Base-by-base conservation (phyloP, 805 yeast species). In the Candida golubevii region DNA sequence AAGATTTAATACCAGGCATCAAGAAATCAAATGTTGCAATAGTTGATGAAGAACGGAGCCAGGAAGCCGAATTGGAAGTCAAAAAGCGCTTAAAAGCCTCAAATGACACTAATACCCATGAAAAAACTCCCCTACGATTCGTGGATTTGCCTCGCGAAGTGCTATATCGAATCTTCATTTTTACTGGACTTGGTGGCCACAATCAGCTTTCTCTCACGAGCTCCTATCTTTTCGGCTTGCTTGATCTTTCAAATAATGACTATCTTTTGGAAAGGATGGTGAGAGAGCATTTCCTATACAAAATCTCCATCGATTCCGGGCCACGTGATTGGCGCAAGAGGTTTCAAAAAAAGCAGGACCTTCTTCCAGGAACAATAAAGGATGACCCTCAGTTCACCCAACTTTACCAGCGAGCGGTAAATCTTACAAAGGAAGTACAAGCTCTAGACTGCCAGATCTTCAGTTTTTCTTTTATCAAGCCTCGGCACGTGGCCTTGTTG, bases 61-160 rank as follows among this genome's bases (percentile, higher is more conserved):
- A 18, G 5, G 23, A 18, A 18, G 23, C 5, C 3, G 23, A 18
- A 3, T 18, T 18, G 23, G 23, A 18, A 18, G 23, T 18, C 3
- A 18, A 18, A 18, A 5, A 18, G 23, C 23, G 23, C 5, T 5
- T 18, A 5, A 18, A 18, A 18, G 23, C 23, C 23, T 18, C 23
- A 18, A 18, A 18, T 18, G 23, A 18, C 23, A 18, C 23, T 5
- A n/a, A n/a, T n/a, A 18, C 23, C 23, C 23, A 18, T 18, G 23
- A 3, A 18, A 18, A 18, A 18, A 18, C 23, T 18, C 23, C 23
- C 23, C 23, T 18, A 18, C 3, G 23, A 18, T 18, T 18, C 5
- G 65, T 63, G 33, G 53, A 57, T 11, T 56, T 78, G 10, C 82
- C 82, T 1, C 42, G 56, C 3, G 80, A 77, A 44, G 42, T 78